Base-by-base conservation (phyloP, 1,284 basidiomycete genomes). In the Dichomitus squalens region DNA sequence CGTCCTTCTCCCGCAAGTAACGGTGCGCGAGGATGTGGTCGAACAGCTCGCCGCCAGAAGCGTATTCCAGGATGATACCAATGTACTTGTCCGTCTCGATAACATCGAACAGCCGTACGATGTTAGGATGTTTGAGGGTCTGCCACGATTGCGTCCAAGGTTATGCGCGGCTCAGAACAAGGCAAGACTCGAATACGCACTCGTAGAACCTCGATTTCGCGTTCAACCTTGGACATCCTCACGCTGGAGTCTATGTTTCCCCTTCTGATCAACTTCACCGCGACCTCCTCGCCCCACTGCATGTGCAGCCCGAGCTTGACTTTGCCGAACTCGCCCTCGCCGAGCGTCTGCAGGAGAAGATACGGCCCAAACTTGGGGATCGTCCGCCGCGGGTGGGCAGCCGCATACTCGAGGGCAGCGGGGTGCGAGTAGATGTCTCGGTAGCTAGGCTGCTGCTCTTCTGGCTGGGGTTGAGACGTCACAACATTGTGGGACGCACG, bases 11-110 rank as follows among this genome's bases (percentile, higher is more conserved):
- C 66, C 92, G 91, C 67, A 99, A 87, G 73, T 97, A 98, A 48
- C 96, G 92, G 75, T 98, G 97, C 23, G 96, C 96, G 48, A 99
- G 86, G 72, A 99, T 99, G 76, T 98, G 95, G 76, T 99, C 97
- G 73, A 99, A 99, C 18, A 99, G 86, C 75, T 99, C 97, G 53
- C 97, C 97, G 52, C 96, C 96, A 1, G 94, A 96, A 38, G 96
- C 97, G 72, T 97, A 99, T 75, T 99, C 97, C 64, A 99, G 86
- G 64, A 99, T 97, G 72, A 99, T 99, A 39, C 97, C 97, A 67
- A 99, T 98, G 78, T 98, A 99, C 75, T 98, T 98, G 79, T 98
- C 96, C 1, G 97, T 98, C 76, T 99, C 96, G 67, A 99, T 98
- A 38, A 98, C 96, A 73, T 99, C 97, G 83, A 97, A 97, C 53